phyloP scores from a whole-genome alignment of 2,329 filamentous ascomycete genomes.

The Meredithiella fracta region DNA sequence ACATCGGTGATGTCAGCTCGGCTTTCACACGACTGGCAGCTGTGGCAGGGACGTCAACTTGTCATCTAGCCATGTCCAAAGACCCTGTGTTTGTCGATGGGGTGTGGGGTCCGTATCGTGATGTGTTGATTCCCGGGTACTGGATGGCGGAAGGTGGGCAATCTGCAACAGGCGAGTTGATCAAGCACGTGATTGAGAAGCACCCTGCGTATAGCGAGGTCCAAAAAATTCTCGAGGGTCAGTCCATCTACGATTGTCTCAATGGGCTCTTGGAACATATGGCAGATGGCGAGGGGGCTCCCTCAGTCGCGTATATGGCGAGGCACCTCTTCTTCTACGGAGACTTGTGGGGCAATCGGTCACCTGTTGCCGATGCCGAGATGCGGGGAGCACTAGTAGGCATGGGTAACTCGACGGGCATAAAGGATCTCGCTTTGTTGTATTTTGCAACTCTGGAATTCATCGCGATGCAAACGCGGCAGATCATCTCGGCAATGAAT shows the following conservation, averaged over 20 bases:
- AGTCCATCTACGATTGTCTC: constrained; percentile 88
- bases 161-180: constrained; percentile 83
- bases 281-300: constrained; percentile 50
- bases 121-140: constrained; percentile 77
- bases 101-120: constrained; percentile 93
- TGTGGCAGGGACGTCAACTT: constrained; percentile 92
- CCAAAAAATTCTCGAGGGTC: constrained; percentile 57
- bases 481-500: constrained; percentile 94
- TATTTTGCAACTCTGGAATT: constrained; percentile 98
- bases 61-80: constrained; percentile 88
- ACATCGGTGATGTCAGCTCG: constrained; percentile 64
- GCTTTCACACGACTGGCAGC: constrained; percentile 86
- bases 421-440: constrained; percentile 74
- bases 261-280: constrained; percentile 74
- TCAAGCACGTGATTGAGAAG: constrained; percentile 88
- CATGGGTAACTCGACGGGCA: constrained; percentile 68
- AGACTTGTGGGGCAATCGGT: constrained; percentile 91
- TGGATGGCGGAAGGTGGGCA: constrained; percentile 98
- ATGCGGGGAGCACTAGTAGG: constrained; percentile 89
- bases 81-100: constrained; percentile 86
- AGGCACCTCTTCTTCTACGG: constrained; percentile 98
- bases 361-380: constrained; percentile 75
- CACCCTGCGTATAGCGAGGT: constrained; percentile 81
- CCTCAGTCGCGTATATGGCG: constrained; percentile 67
- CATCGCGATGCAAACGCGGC: constrained; percentile 88